Evolutionary conservation across 2,329 filamentous ascomycete genomes (phyloP), one percentile per base, ranked within the genome.

Genomic region (Diaporthe sp.): DNA sequence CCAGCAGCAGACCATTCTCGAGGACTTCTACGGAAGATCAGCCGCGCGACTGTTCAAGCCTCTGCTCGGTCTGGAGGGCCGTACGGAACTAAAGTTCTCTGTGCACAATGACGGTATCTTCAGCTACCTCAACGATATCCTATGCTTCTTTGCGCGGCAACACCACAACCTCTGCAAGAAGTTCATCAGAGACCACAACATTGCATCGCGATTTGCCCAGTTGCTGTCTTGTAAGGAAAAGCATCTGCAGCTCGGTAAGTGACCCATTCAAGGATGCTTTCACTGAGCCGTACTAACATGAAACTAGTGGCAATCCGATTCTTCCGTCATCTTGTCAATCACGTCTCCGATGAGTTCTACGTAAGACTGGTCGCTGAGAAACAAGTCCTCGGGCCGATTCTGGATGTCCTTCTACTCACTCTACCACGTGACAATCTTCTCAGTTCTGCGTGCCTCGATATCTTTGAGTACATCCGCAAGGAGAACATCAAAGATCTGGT

Each of bases 391-490:
- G 94, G 94, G 55, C 94, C 95, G 0, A 94, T 98, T 46, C 87
- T 99, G 19, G 92, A 97, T 79, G 93, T 98, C 51, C 90, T 98
- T 46, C 90, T 94, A 73, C 91, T 94, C 78, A 97, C 95, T 0
- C 94, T 98, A 90, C 95, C 96, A 1, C 92, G 95, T 57, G 96
- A 99, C 83, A 98, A 98, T 79, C 88, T 99, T 4, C 89, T 98
- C 44, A 97, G 97, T 83, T 98, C 96, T 0, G 96, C 96, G 12
- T 98, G 95, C 80, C 88, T 98, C 13, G 97, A 99, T 81, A 90
- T 99, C 58, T 98, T 99, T 78, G 95, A 98, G 80, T 95, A 93
- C 81, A 94, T 98, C 80, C 95, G 93, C 82, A 92, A 92, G 81
- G 94, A 97, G 80, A 92, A 92, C 73, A 89, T 96, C 80, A 97